These are phyloP conservation scores for Sclerotinia sclerotiorum DNA, from an alignment of 2,329 filamentous ascomycete species.

Conservation along the genomic window DNA sequence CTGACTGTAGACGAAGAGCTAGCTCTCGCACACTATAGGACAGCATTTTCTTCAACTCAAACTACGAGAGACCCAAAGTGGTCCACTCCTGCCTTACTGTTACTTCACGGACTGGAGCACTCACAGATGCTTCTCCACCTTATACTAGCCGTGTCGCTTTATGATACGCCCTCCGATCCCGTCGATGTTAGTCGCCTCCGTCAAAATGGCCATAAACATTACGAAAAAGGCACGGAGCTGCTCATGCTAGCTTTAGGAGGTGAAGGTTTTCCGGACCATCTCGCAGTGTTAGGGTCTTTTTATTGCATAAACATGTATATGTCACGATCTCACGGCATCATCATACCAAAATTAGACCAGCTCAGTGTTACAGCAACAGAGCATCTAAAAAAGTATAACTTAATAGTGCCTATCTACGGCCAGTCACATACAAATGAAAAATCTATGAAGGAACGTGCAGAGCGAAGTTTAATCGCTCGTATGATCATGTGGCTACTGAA, in stretches of 20 bases:
- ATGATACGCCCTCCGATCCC: slow-evolving; percentile 9
- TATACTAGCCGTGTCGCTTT: slow-evolving; percentile 21
- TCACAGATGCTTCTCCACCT: slow-evolving; percentile 19
- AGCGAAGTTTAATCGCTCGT: slow-evolving; percentile 24
- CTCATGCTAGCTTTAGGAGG: slow-evolving; percentile 21
- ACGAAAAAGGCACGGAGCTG: slow-evolving; percentile 23
- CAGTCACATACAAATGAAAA: background rate
- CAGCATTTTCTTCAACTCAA: slow-evolving; percentile 23
- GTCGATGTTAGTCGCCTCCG: background rate
- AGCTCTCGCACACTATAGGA: slow-evolving; percentile 22
- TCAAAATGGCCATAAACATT: slow-evolving; percentile 21
- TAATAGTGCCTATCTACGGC: background rate
- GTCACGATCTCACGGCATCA: slow-evolving; percentile 7
- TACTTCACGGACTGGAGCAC: slow-evolving; percentile 45
- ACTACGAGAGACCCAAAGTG: slow-evolving; percentile 25
- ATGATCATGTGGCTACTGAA: slow-evolving; percentile 27
- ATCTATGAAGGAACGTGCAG: background rate
- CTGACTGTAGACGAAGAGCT: slow-evolving; percentile 17
- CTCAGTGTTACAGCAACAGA: slow-evolving; percentile 20
- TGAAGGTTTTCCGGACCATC: slow-evolving; percentile 2
- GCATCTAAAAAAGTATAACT: slow-evolving; percentile 16
- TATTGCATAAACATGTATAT: slow-evolving; percentile 26
- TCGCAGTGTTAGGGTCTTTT: slow-evolving; percentile 23
- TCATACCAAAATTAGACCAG: slow-evolving; percentile 22
- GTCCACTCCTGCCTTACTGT: slow-evolving; percentile 37